phyloP scores from a whole-genome alignment of 1,139 yeast genomes.

The Kluyveromyces sp. region DNA sequence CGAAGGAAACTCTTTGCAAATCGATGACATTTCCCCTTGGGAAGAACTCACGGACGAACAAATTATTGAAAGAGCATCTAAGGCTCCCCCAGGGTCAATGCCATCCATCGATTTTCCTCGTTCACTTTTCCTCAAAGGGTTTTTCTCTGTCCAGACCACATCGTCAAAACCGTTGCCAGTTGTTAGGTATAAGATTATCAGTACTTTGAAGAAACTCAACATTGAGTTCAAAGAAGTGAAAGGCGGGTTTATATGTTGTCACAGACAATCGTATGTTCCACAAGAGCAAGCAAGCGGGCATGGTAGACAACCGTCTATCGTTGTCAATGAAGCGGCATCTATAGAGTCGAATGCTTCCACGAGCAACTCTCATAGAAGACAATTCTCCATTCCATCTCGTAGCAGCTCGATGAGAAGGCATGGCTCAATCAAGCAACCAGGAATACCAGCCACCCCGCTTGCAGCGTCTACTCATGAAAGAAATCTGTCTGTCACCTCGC shows the following conservation, averaged over 20 bases:
- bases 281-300: conserved; percentile 11
- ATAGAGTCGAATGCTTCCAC: conserved; percentile 12
- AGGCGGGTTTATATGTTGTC: conserved; percentile 89
- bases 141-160: conserved; percentile 91
- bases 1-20: conserved; percentile 49
- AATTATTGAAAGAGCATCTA: conserved; percentile 58
- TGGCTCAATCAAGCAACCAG: conserved; percentile 24
- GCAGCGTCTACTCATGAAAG: conserved; percentile 27
- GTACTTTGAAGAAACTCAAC: conserved; percentile 68
- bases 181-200: conserved; percentile 77
- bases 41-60: conserved; percentile 50
- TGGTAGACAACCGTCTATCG: conserved; percentile 14
- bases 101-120: conserved; percentile 91
- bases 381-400: conserved; percentile 20
- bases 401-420: conserved; percentile 26
- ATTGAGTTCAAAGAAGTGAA: conserved; percentile 84
- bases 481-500: conserved; percentile 26
- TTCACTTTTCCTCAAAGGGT: conserved; percentile 86
- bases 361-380: conserved; percentile 16
- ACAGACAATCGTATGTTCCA: conserved; percentile 30
- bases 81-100: conserved; percentile 75
- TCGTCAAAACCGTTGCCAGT: conserved; percentile 88
- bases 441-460: conserved; percentile 40
- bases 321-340: conserved; percentile 15
- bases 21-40: conserved; percentile 9